Percentiles rank a stretch among this genome's conserved stretches.
These are phyloP conservation scores for Steccherinum ochraceum DNA, from an alignment of 768 basidiomycete genomes.

Conservation along the genomic window DNA sequence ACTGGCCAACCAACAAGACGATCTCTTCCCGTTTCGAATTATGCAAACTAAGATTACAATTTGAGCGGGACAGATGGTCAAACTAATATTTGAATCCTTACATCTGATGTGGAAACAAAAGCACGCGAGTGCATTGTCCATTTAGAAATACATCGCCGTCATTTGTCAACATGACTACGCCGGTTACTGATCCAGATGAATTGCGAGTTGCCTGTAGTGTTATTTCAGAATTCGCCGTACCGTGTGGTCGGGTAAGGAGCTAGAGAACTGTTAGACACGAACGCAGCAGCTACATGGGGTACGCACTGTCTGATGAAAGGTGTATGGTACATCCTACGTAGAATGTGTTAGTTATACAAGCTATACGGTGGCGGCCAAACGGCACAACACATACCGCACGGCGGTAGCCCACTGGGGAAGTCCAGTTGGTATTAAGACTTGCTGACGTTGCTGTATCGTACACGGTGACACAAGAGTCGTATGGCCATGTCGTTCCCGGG, in stretches of 20 bases:
- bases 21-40: conserved; percentile 43
- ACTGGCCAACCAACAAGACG: conserved; percentile 40
- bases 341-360: too few species aligned
- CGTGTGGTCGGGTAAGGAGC: neutral
- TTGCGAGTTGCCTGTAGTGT: neutral
- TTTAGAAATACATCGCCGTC: conserved; percentile 18
- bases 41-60: conserved; percentile 30
- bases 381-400: neutral
- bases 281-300: too few species aligned
- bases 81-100: too few species aligned
- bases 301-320: too few species aligned
- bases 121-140: conserved; percentile 36
- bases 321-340: too few species aligned
- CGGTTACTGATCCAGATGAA: conserved; percentile 12
- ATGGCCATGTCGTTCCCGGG: conserved; percentile 25
- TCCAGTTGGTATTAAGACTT: neutral
- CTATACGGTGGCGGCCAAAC: too few species aligned
- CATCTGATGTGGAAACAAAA: conserved; percentile 40
- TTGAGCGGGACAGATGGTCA: too few species aligned
- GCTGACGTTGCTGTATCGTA: conserved; percentile 6
- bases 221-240: neutral
- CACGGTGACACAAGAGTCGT: conserved; percentile 10
- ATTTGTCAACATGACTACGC: conserved; percentile 22
- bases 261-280: too few species aligned
- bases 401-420: neutral